Evolutionary conservation across 1,284 basidiomycete species (phyloP).

Genomic region (Heterobasidion parviporum): DNA sequence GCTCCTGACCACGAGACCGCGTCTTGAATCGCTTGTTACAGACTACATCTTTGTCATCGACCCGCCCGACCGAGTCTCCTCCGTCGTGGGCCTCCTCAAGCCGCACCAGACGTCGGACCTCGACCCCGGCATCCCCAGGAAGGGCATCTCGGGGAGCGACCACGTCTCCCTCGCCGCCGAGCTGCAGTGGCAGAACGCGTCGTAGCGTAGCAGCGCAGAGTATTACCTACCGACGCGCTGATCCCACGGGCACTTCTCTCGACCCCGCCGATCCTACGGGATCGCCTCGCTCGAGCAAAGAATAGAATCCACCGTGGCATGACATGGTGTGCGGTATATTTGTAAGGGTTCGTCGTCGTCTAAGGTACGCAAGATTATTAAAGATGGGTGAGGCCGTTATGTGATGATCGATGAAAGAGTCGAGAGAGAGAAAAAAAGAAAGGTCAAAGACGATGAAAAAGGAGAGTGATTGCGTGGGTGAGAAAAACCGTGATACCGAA

Average conservation of each 20-base stretch:
- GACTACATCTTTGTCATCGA: constrained; percentile 83
- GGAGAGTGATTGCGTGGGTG: background rate
- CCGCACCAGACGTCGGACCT: constrained; percentile 62
- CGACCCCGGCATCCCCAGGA: constrained; percentile 70
- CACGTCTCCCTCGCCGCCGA: constrained; percentile 74
- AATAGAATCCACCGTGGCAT: background rate
- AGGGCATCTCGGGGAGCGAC: constrained; percentile 78
- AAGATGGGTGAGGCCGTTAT: background rate
- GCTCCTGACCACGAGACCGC: constrained; percentile 2
- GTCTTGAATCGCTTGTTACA: constrained; percentile 2
- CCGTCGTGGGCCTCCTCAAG: constrained; percentile 54
- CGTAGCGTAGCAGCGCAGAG: background rate
- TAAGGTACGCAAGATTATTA: background rate
- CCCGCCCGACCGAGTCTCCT: constrained; percentile 27
- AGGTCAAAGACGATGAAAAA: background rate
- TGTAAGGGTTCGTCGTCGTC: background rate
- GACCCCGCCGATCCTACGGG: too few relatives aligned
- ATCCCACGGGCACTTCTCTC: too few relatives aligned
- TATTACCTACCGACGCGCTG: too few relatives aligned
- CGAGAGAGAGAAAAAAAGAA: background rate
- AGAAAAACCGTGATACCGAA: too few relatives aligned
- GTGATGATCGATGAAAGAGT: background rate
- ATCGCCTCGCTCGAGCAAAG: too few relatives aligned
- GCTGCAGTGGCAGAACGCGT: constrained; percentile 22
- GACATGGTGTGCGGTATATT: background rate